phyloP scores from a whole-genome alignment of 768 basidiomycete genomes.

The Phylloporus sp. region DNA sequence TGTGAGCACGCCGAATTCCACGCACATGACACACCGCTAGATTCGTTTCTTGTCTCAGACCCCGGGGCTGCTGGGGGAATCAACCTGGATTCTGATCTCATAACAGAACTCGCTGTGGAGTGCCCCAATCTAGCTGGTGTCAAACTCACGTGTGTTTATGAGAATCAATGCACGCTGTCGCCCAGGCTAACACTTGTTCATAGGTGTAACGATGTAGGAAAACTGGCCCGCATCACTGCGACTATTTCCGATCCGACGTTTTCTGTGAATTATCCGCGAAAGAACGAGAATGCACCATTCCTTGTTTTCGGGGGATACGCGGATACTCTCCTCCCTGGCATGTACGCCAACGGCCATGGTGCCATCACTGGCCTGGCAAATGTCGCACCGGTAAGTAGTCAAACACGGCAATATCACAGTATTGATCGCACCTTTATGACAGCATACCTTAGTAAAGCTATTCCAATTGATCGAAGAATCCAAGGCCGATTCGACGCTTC shows the following conservation, averaged over 20 bases:
- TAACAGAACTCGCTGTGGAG: constrained; percentile 72
- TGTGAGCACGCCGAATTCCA: constrained; percentile 46
- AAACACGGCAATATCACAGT: not conserved
- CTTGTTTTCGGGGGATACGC: constrained; percentile 81
- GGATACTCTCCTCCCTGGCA: constrained; percentile 77
- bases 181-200: constrained; percentile 8
- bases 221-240: constrained; percentile 80
- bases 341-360: constrained; percentile 74
- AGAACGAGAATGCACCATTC: constrained; percentile 64
- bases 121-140: constrained; percentile 80
- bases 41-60: constrained; percentile 40
- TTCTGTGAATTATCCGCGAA: constrained; percentile 58
- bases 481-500: constrained; percentile 48
- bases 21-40: constrained; percentile 1
- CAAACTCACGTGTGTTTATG: constrained; percentile 73
- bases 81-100: constrained; percentile 86
- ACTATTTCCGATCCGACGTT: constrained; percentile 58
- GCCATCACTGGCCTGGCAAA: constrained; percentile 91
- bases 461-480: constrained; percentile 61
- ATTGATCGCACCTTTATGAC: constrained; percentile 5
- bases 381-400: constrained; percentile 60
- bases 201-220: constrained; percentile 90
- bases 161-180: not conserved
- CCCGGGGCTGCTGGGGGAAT: constrained; percentile 88
- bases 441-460: constrained; percentile 59